Conservation (phyloP, 2,329 filamentous ascomycete species). For the Plectosphaerella cucumerina region DNA sequence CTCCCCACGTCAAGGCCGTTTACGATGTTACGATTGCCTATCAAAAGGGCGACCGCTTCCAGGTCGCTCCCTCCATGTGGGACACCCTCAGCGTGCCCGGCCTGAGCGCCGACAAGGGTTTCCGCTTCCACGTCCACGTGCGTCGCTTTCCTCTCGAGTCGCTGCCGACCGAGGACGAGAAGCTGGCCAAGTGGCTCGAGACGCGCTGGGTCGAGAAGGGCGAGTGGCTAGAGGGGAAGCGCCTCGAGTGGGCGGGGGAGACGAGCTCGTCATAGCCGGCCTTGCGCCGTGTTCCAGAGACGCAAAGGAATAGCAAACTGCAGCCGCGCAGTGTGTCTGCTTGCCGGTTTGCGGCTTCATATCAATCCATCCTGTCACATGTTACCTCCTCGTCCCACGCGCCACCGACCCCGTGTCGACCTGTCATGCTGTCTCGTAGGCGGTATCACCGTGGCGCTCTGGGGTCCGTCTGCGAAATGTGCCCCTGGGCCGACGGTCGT, state of each 20-base stretch:
- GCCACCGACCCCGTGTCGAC: neutral
- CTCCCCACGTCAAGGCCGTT: conserved; percentile 47
- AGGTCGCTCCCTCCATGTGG: conserved; percentile 47
- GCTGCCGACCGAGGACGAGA: conserved; percentile 42
- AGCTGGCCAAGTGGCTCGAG: conserved; percentile 48
- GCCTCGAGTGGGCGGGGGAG: conserved; percentile 30
- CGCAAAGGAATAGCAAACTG: too few relatives aligned
- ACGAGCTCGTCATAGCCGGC: neutral
- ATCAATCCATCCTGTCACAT: neutral
- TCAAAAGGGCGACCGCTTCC: conserved; percentile 36
- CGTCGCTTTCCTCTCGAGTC: conserved; percentile 43
- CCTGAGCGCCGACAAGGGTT: conserved; percentile 34
- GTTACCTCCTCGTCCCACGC: neutral
- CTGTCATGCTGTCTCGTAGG: neutral
- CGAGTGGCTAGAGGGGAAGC: conserved; percentile 41
- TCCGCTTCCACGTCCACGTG: conserved; percentile 46
- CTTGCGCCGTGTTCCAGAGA: neutral
- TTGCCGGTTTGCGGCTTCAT: neutral
- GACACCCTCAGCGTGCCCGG: conserved; percentile 39
- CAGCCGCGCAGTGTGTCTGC: too few relatives aligned
- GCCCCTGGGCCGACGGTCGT: too few relatives aligned
- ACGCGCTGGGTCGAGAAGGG: conserved; percentile 50
- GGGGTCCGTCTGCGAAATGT: too few relatives aligned
- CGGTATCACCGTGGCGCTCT: neutral
- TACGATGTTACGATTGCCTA: conserved; percentile 55